Conservation (phyloP, 1,139 yeast species). For the Taiozyma sp. region DNA sequence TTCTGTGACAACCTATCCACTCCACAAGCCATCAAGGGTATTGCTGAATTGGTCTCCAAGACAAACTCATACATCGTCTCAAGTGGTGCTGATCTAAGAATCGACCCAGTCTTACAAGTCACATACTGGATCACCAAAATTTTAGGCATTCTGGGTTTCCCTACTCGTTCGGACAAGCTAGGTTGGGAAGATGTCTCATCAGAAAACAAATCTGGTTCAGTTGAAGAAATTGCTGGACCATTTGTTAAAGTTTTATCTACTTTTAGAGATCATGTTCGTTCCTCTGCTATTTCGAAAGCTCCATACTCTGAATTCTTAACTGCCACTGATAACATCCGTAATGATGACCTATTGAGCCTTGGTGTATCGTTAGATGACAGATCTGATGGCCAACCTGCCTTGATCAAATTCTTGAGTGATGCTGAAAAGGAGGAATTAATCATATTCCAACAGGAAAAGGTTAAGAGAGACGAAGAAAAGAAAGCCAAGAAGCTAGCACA, state of each 20-base stretch:
- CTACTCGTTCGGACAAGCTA: constrained; percentile 56
- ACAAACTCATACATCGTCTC: constrained; percentile 66
- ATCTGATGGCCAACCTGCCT: constrained; percentile 64
- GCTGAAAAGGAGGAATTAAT: constrained; percentile 65
- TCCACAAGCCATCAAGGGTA: constrained; percentile 60
- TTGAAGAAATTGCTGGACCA: constrained; percentile 72
- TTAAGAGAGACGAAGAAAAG: constrained; percentile 45
- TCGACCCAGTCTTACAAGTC: constrained; percentile 61
- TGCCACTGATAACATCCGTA: constrained; percentile 54
- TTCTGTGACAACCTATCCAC: constrained; percentile 87
- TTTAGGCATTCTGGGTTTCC: constrained; percentile 69
- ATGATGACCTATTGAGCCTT: constrained; percentile 58
- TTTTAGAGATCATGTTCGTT: constrained; percentile 79
- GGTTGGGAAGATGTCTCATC: constrained; percentile 64
- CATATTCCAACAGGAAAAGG: constrained; percentile 52
- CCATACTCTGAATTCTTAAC: constrained; percentile 49
- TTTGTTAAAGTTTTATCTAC: constrained; percentile 69
- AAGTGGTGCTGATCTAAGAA: constrained; percentile 44
- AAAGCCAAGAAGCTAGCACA: constrained; percentile 38
- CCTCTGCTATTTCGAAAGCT: constrained; percentile 60
- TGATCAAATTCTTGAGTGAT: constrained; percentile 71
- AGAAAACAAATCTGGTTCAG: constrained; percentile 26
- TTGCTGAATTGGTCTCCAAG: constrained; percentile 64
- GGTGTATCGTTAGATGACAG: constrained; percentile 91
- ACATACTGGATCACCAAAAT: constrained; percentile 70